These are phyloP conservation scores for Exophiala bonariae DNA, from an alignment of 2,329 filamentous ascomycete genomes.

Conservation along the genomic window DNA sequence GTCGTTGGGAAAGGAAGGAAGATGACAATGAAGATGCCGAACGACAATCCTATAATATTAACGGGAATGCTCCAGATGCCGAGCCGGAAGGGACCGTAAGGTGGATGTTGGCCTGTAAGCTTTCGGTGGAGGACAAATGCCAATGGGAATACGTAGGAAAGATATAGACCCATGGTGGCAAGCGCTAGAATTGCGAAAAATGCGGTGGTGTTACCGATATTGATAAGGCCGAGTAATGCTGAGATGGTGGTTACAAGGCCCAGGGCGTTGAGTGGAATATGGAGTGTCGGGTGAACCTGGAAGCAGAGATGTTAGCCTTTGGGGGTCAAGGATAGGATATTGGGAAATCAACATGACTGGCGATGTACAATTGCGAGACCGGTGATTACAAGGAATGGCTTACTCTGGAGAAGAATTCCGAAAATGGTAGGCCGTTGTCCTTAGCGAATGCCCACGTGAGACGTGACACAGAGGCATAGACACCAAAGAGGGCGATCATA, in stretches of 20 bases:
- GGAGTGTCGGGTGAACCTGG: conserved; percentile 37
- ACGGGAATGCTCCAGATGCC: conserved; percentile 28
- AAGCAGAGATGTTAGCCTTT: conserved; percentile 16
- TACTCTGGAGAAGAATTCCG: conserved; percentile 35
- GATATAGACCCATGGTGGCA: conserved; percentile 41
- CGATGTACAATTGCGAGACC: conserved; percentile 9
- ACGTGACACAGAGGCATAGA: conserved; percentile 53
- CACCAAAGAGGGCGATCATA: conserved; percentile 46
- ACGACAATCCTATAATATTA: conserved; percentile 33
- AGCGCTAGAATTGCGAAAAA: conserved; percentile 29
- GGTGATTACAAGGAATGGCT: too few species aligned
- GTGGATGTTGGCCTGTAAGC: conserved; percentile 23
- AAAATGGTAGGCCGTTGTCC: conserved; percentile 49
- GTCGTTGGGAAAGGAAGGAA: conserved; percentile 34
- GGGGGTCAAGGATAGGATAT: too few species aligned
- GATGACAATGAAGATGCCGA: conserved; percentile 31
- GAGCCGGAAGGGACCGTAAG: conserved; percentile 30
- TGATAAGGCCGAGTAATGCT: conserved; percentile 22
- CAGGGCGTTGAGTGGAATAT: conserved; percentile 10
- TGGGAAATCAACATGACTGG: neutral
- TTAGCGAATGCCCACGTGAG: conserved; percentile 55
- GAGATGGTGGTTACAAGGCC: conserved; percentile 16
- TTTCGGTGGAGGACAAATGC: conserved; percentile 43
- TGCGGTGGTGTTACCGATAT: conserved; percentile 26
- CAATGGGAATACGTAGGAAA: conserved; percentile 49